These are phyloP conservation scores for Thielaviopsis punctulata DNA, from an alignment of 2,329 filamentous ascomycete genomes.

Conservation along the genomic window DNA sequence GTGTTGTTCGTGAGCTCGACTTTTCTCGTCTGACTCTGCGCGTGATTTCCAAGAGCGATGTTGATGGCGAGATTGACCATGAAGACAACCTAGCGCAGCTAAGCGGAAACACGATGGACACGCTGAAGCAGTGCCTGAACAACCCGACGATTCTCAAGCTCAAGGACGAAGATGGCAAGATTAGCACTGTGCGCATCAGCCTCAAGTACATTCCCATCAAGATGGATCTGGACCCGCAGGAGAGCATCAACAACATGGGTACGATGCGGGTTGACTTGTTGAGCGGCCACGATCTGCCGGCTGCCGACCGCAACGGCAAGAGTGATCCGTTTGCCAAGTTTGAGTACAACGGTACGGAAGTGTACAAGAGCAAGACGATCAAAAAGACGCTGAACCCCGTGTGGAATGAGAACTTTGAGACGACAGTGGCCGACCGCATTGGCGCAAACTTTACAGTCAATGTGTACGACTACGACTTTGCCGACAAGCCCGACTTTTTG, in stretches of 20 bases:
- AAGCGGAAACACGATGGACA: conserved; percentile 69
- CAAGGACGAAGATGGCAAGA: conserved; percentile 57
- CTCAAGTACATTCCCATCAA: conserved; percentile 87
- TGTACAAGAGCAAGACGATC: conserved; percentile 87
- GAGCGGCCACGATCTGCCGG: conserved; percentile 72
- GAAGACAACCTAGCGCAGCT: conserved; percentile 68
- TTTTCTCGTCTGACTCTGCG: conserved; percentile 85
- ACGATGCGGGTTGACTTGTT: conserved; percentile 85
- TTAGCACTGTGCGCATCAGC: conserved; percentile 73
- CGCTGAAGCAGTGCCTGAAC: conserved; percentile 78
- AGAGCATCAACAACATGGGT: conserved; percentile 99
- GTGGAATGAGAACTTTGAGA: conserved; percentile 95
- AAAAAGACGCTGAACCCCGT: conserved; percentile 92
- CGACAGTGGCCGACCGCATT: conserved; percentile 65
- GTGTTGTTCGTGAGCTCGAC: conserved; percentile 91
- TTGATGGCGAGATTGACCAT: conserved; percentile 50
- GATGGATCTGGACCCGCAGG: conserved; percentile 84
- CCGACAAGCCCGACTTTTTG: conserved; percentile 83
- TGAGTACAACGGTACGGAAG: conserved; percentile 68
- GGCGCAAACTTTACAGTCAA: conserved; percentile 67
- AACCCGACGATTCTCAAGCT: conserved; percentile 72
- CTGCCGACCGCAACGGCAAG: conserved; percentile 89
- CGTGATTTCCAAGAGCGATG: conserved; percentile 63
- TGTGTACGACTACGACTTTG: conserved; percentile 93
- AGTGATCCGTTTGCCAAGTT: conserved; percentile 97